These are phyloP conservation scores for Candida caryicola DNA, from an alignment of 805 yeast genomes.

Conservation along the genomic window DNA sequence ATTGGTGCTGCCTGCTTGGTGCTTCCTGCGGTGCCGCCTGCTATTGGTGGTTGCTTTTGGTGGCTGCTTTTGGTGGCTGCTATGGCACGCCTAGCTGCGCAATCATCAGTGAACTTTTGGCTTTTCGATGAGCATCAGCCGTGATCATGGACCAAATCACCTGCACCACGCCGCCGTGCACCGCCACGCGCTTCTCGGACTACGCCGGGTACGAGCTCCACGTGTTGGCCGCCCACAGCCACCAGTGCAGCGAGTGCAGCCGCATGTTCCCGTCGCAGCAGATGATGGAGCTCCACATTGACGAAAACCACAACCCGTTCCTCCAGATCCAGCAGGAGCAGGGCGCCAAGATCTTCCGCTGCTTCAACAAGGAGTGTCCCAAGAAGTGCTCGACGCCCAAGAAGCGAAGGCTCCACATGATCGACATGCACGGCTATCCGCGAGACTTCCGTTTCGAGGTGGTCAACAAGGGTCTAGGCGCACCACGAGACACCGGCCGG, in stretches of 20 bases:
- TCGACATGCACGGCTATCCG: constrained; percentile 52
- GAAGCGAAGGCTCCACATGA: constrained; percentile 47
- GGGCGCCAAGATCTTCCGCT: constrained; percentile 41
- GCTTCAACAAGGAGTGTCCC: constrained; percentile 43
- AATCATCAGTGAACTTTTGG: too few species aligned
- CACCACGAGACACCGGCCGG: not conserved
- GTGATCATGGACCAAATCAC: not conserved
- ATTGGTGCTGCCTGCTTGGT: too few species aligned
- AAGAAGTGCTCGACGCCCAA: constrained; percentile 35
- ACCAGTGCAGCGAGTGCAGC: constrained; percentile 31
- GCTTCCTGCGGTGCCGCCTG: too few species aligned
- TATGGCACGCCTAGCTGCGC: too few species aligned
- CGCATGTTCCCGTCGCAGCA: constrained; percentile 42
- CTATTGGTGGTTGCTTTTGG: too few species aligned
- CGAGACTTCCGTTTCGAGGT: constrained; percentile 28
- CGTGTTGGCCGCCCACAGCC: constrained; percentile 4
- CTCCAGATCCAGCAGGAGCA: constrained; percentile 29
- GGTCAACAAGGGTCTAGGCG: constrained; percentile 25
- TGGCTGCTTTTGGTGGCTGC: too few species aligned
- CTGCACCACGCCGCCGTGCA: not conserved
- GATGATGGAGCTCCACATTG: constrained; percentile 46
- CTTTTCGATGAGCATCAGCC: too few species aligned
- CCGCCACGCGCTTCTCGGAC: not conserved
- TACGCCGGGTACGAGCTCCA: constrained; percentile 6
- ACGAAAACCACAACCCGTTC: constrained; percentile 54